These are phyloP conservation scores for Bodo saltans DNA, from an alignment of 78 protist genomes.

Conservation along the genomic window DNA sequence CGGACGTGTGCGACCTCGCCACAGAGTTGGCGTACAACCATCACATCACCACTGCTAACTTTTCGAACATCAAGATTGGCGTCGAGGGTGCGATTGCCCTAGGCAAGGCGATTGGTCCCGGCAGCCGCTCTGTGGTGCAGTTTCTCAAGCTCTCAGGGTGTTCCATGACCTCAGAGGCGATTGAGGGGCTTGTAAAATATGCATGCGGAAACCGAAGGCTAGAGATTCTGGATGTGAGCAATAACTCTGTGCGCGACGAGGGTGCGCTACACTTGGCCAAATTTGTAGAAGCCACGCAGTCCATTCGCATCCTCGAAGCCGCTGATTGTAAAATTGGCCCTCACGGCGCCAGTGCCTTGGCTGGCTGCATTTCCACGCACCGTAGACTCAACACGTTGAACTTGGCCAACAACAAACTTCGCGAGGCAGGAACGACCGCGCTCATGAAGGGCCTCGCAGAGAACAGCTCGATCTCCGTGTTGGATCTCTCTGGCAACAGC, in stretches of 20 bases:
- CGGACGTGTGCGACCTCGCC: conserved; percentile 21
- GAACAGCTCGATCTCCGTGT: neutral
- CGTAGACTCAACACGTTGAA: neutral
- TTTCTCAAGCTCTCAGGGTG: neutral
- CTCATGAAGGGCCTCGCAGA: neutral
- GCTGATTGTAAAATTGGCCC: neutral
- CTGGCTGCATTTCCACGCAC: neutral
- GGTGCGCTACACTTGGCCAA: neutral
- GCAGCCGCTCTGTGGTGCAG: neutral
- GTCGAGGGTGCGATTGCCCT: conserved; percentile 12
- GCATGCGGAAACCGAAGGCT: too few relatives aligned
- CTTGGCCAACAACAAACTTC: neutral
- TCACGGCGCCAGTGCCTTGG: neutral
- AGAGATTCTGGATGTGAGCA: neutral
- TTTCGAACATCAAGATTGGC: neutral
- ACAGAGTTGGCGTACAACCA: neutral
- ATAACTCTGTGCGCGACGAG: neutral
- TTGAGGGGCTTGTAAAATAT: too few relatives aligned
- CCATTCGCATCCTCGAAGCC: conserved; percentile 18
- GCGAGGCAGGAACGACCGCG: neutral
- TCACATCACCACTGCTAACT: neutral
- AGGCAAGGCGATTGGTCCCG: conserved; percentile 1
- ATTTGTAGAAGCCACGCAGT: neutral
- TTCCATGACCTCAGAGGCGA: neutral
- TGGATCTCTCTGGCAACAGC: neutral